Percentiles rank a stretch among this genome's conserved stretches.
Evolutionary conservation across 805 yeast species (phyloP).

Genomic region (Myxozyma kluyveri): DNA sequence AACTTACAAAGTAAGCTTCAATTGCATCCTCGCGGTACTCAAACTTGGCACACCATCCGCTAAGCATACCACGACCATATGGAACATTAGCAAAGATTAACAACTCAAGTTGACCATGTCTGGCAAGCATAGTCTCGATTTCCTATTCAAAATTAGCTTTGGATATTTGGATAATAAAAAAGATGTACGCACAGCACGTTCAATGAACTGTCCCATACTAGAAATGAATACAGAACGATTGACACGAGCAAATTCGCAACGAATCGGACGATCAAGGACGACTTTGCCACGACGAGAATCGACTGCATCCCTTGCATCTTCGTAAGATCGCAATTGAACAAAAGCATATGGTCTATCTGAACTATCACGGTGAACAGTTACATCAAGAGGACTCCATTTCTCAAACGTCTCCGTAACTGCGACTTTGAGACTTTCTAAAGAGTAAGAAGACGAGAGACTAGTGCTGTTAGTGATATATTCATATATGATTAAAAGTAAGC

Average conservation of each 20-base stretch:
- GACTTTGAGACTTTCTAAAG: constrained; percentile 18
- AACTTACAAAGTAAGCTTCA: constrained; percentile 61
- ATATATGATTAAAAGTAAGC: background rate
- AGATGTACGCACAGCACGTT: constrained; percentile 12
- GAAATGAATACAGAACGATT: constrained; percentile 76
- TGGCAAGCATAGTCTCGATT: constrained; percentile 18
- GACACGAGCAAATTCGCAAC: constrained; percentile 90
- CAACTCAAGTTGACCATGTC: constrained; percentile 25
- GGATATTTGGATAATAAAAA: no score
- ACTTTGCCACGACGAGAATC: constrained; percentile 20
- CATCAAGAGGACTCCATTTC: constrained; percentile 27
- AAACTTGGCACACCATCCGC: constrained; percentile 69
- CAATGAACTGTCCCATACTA: constrained; percentile 13
- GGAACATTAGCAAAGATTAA: constrained; percentile 20
- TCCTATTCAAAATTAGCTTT: constrained; percentile 14
- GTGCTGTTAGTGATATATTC: background rate
- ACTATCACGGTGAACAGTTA: constrained; percentile 28
- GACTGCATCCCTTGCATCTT: constrained; percentile 30
- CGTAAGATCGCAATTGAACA: constrained; percentile 23
- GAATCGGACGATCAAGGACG: constrained; percentile 44
- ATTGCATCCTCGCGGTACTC: constrained; percentile 85
- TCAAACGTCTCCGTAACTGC: constrained; percentile 20
- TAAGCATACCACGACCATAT: constrained; percentile 17
- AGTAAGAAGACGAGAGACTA: constrained; percentile 24
- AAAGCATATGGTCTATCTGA: constrained; percentile 29